Evolutionary conservation across 345 rosid genomes (phyloP), one percentile per base, ranked within the genome.

Genomic region (Pistacia integerrima): DNA sequence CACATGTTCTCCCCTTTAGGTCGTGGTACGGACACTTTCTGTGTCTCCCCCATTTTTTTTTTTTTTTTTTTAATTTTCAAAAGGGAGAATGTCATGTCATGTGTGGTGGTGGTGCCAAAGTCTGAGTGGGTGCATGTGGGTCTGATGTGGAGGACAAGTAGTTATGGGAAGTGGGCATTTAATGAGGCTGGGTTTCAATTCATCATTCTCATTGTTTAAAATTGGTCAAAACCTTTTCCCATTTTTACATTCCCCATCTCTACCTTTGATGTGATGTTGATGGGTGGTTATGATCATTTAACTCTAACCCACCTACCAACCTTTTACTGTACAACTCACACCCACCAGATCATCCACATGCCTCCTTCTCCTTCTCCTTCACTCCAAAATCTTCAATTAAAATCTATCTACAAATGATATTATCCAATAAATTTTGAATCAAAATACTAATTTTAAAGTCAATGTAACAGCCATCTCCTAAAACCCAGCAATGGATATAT

Each of bases 111-210:
- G 54, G 13, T 49, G 16, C 13, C 11, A 49, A 13, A 49, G 54
- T 49, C 54, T 49, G 54, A 49, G 54, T 9, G 13, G 12, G 13
- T 63, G 63, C 83, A 74, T 57, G 79, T 75, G 80, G 67, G 18
- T 46, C 51, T 22, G 78, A 75, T 78, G 78, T 76, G 82, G 66
- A 5, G 51, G 75, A 38, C 44, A 48, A 20, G 54, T 1, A 25
- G 62, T 38, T 28, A 48, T 11, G 72, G 73, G 44, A 22, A 52
- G 41, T 69, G 64, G 64, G 64, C 79, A 76, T 76, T 79, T 25
- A 77, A 74, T 74, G 74, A 18, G 11, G 25, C 25, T 25, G 11
- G 54, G 54, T 11, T 44, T 17, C 30, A 33, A 22, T 22, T 56
- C 28, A 22, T 65, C 41, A 22, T 65, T 67, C 56, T 41, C 51